Evolutionary conservation across 768 basidiomycete species (phyloP).

Genomic region (Crepidotus variabilis): DNA sequence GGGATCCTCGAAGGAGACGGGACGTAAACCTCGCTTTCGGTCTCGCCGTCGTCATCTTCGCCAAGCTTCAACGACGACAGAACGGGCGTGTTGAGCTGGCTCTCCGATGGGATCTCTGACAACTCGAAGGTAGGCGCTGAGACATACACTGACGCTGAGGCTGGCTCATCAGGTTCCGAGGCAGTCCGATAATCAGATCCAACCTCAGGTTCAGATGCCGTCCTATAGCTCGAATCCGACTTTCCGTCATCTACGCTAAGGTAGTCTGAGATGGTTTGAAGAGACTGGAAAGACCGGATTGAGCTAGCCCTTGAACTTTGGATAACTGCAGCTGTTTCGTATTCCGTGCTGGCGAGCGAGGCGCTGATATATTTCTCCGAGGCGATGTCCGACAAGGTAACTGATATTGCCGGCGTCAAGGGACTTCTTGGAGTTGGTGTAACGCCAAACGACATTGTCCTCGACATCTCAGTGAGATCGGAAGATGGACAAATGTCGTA

Average conservation of each 20-base stretch:
- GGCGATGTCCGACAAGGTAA: constrained; percentile 28
- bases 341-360: constrained; percentile 50
- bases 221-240: constrained; percentile 19
- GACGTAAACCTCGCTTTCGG: constrained; percentile 20
- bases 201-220: constrained; percentile 10
- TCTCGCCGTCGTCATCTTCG: constrained; percentile 5
- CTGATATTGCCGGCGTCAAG: constrained; percentile 26
- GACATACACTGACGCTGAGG: constrained; percentile 37
- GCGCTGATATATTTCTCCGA: constrained; percentile 40
- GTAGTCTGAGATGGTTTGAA: constrained; percentile 22
- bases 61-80: constrained; percentile 28
- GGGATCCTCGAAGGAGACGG: constrained; percentile 26
- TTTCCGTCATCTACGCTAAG: constrained; percentile 43
- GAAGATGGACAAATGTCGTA: constrained; percentile 53
- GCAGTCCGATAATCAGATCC: constrained; percentile 41
- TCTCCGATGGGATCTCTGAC: constrained; percentile 41
- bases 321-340: constrained; percentile 31
- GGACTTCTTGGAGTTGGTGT: constrained; percentile 27
- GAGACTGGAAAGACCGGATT: constrained; percentile 27
- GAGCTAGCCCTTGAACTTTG: constrained; percentile 28
- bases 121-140: constrained; percentile 45
- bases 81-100: constrained; percentile 31
- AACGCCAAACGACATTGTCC: constrained; percentile 24
- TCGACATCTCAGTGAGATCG: constrained; percentile 41
- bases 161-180: constrained; percentile 25